Base-by-base conservation (phyloP, 83 land plant species). In the Picea abies region DNA sequence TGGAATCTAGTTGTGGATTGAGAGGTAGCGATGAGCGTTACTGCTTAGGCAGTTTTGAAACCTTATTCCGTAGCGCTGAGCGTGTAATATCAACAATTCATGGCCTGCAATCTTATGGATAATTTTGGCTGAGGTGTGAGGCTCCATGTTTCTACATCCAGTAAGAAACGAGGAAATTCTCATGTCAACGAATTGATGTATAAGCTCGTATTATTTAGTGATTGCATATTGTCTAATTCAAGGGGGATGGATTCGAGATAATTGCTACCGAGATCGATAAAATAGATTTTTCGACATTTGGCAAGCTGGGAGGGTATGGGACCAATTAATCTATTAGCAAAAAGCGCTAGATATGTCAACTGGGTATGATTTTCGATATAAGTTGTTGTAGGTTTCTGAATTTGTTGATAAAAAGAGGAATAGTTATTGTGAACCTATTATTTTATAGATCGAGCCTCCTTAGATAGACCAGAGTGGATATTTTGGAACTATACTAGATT, bases 381-480 rank as follows among this genome's bases (percentile, higher is more conserved):
- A 0, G 63, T 3, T 0, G 85, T 82, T n/a, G 79, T 78, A 79
- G 63, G 6, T 83, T 79, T 2, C 82, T 52, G 58, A 41, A 66
- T 16, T n/a, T 52, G 7, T 82, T 82, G 5, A 83, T 72, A 26
- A 66, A 32, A 5, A 17, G 63, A 5, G 85, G 85, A 4, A 83
- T 79, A 16, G 25, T 20, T 17, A 82, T 82, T 8, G 83, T 65
- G 52, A 83, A 37, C 4, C 80, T 61, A 41, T 85, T 85, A 1
- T 62, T 41, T 7, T 65, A 20, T 26, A 85, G 76, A 60, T 85
- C 78, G n/a, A 85, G 39, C 19, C 60, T 73, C 16, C 25, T 35
- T 35, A 85, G 86, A 22, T 75, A 72, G 25, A 44, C 20, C 4
- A 70, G 62, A 63, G 71, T 5, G 17, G 85, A 85, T 25, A 85